Evolutionary conservation across 345 rosid species (phyloP), one percentile per base, ranked within the genome.

Genomic region (Syzygium aqueum): DNA sequence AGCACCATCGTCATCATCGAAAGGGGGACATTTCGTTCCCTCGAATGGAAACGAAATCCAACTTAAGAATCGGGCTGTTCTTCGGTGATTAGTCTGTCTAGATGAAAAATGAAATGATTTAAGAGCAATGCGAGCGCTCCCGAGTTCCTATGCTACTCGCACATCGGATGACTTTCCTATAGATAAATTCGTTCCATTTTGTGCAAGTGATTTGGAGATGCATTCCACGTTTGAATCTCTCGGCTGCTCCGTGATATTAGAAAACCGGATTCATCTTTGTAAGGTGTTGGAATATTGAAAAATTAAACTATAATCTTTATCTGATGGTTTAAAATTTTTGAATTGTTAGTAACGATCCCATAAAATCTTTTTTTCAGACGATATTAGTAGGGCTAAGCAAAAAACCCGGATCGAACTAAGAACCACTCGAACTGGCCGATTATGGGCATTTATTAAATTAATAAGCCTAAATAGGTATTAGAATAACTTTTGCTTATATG

Each of bases 201-300:
- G 0, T 4, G 0, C 11, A 1, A 6, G 0, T 19, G 19, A 5
- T 19, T 19, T 73, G 49, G 14, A 73, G 0, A 2, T 3, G 2
- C 25, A 2, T 9, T 37, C 0, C 4, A 2, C 22, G 2, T 73
- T 37, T 1, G 49, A 37, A 37, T 73, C 49, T 30, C 0, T 19
- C 1, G 0, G 0, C 7, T 5, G 2, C 25, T 37, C 0, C 7
- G 0, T 4, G 2, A 2, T 73, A 19, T 6, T 73, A 9, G 5
- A 37, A 2, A 10, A 2, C 0, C 14, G 5, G 1, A 9, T 73
- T 37, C 6, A 73, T 73, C 22, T 73, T 12, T 10, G 33, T n/a
- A n/a, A 0, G 37, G 73, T 61, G n/a, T n/a, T 1, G 0, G 0
- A 61, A 61, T 6, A 14, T 61, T 0, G 7, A 61, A 61, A 13